These are phyloP conservation scores for Trichoderma citrinoviride DNA, from an alignment of 2,329 filamentous ascomycete species.

Conservation along the genomic window DNA sequence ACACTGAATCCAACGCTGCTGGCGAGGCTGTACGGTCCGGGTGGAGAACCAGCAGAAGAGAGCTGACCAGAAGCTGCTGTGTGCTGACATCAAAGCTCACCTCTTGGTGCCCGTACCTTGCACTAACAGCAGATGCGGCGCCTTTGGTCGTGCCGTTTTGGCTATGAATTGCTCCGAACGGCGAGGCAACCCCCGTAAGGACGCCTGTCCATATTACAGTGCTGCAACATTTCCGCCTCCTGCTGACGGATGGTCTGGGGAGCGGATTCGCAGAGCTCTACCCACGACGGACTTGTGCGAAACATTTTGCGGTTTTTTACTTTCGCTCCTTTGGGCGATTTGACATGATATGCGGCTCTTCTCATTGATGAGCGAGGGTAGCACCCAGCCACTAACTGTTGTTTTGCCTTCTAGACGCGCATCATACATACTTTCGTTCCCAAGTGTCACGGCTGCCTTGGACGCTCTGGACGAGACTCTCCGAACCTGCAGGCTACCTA, in stretches of 20 bases:
- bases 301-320: not conserved
- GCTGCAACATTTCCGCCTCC: too few species aligned
- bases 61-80: not conserved
- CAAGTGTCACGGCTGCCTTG: not conserved
- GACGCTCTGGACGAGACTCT: not conserved
- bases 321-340: not conserved
- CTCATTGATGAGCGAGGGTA: not conserved
- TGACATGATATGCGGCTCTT: conserved; percentile 13
- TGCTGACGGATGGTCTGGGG: too few species aligned
- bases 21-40: not conserved
- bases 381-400: not conserved
- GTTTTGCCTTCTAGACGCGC: not conserved
- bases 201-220: not conserved
- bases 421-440: too few species aligned
- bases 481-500: too few species aligned
- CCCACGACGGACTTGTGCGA: not conserved
- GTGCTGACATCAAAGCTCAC: not conserved
- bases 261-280: not conserved
- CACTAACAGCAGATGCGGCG: conserved; percentile 1
- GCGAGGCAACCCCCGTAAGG: not conserved
- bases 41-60: not conserved
- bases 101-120: not conserved
- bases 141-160: not conserved
- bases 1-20: conserved; percentile 7
- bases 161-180: conserved; percentile 1